Conservation (phyloP, 768 basidiomycete species). For the Lactifluus subvellereus region DNA sequence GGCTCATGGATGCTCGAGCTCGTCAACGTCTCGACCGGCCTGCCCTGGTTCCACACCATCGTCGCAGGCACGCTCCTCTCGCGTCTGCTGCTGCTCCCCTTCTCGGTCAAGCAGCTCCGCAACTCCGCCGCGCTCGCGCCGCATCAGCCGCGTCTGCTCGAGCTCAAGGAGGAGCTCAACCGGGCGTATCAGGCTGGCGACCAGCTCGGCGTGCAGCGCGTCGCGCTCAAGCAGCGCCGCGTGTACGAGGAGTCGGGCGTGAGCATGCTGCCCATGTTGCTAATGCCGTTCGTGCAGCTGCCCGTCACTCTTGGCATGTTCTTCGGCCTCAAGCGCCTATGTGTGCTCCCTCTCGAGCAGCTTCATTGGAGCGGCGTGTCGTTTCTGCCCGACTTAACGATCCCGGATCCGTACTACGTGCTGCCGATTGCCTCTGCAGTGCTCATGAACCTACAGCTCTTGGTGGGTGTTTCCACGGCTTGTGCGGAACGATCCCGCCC, state of each 20-base stretch:
- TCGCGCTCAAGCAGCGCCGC: conserved; percentile 41
- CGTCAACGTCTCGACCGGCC: conserved; percentile 59
- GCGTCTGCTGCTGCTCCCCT: conserved; percentile 55
- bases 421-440: conserved; percentile 57
- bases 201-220: conserved; percentile 37
- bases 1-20: conserved; percentile 59
- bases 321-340: conserved; percentile 71
- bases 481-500: neutral
- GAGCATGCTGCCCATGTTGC: conserved; percentile 47
- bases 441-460: conserved; percentile 63
- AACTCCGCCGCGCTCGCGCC: conserved; percentile 56
- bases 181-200: conserved; percentile 33
- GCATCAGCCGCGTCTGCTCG: conserved; percentile 52
- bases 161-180: conserved; percentile 46
- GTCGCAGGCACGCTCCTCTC: conserved; percentile 56
- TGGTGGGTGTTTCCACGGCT: conserved; percentile 40
- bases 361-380: conserved; percentile 68
- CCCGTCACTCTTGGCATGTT: conserved; percentile 78
- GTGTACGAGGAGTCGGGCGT: conserved; percentile 65
- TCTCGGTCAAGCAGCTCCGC: conserved; percentile 50
- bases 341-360: conserved; percentile 65
- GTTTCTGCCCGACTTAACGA: conserved; percentile 72
- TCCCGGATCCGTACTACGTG: conserved; percentile 67
- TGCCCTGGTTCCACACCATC: conserved; percentile 86
- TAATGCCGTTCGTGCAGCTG: conserved; percentile 60